Evolutionary conservation across 2,329 filamentous ascomycete species (phyloP).

Genomic region (Colletotrichum australisinense): DNA sequence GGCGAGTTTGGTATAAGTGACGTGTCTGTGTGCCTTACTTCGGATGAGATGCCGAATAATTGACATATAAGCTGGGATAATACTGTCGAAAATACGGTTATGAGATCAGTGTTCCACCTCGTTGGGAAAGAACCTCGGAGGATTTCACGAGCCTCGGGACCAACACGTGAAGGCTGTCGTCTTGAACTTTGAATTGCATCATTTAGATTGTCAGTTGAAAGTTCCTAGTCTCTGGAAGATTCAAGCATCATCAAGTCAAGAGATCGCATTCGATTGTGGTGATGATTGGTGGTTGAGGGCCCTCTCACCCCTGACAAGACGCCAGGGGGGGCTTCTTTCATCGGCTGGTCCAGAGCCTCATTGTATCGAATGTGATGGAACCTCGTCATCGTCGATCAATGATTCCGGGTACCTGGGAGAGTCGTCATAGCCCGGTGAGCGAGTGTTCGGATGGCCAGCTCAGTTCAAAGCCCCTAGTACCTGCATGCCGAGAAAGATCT

Average conservation of each 20-base stretch:
- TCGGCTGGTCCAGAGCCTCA: not conserved
- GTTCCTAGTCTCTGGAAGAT: not conserved
- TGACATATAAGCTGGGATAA: not conserved
- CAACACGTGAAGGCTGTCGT: not conserved
- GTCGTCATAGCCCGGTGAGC: not conserved
- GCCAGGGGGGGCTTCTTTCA: not conserved
- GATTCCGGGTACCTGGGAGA: not conserved
- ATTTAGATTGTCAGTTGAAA: not conserved
- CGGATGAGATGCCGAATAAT: conserved; percentile 1
- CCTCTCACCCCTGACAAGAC: not conserved
- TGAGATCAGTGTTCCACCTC: too few relatives aligned
- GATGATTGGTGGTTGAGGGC: not conserved
- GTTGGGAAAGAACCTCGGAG: not conserved
- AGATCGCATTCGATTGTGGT: not conserved
- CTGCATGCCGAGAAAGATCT: not conserved
- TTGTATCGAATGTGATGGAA: not conserved
- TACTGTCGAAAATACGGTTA: not conserved
- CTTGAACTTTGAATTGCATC: not conserved
- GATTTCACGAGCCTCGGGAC: too few relatives aligned
- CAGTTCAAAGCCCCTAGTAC: not conserved
- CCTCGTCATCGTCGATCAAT: not conserved
- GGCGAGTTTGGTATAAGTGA: not conserved
- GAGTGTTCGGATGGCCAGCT: not conserved
- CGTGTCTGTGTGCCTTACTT: not conserved
- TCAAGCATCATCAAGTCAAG: not conserved